A percentile compares a stretch with the other conserved stretches of the same genome.
phyloP scores from a whole-genome alignment of 306 rosid genomes.

The Gastrolobium bilobum region DNA sequence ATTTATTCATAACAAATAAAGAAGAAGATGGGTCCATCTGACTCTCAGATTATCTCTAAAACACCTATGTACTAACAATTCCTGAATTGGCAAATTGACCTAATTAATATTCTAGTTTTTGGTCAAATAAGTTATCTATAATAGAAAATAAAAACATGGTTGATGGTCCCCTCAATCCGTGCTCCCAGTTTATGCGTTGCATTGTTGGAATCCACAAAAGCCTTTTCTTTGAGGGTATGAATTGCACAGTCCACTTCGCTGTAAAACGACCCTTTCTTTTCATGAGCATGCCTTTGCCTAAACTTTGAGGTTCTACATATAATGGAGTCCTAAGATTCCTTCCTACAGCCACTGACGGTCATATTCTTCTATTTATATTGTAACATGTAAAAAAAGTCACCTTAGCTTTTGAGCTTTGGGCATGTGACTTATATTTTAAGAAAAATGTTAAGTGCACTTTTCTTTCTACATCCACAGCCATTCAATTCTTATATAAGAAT shows the following conservation, averaged over 20 bases:
- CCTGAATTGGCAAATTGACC: too few relatives aligned
- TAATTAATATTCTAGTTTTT: too few relatives aligned
- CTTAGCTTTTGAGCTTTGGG: conserved; percentile 36
- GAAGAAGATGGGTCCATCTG: too few relatives aligned
- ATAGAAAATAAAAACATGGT: background rate
- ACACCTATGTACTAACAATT: too few relatives aligned
- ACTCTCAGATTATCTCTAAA: too few relatives aligned
- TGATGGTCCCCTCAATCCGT: conserved; percentile 15
- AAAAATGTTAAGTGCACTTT: conserved; percentile 7
- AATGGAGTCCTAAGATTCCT: conserved; percentile 28
- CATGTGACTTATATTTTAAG: conserved; percentile 15
- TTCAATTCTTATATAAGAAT: conserved; percentile 26
- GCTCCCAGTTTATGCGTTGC: conserved; percentile 23
- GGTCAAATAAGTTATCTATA: background rate
- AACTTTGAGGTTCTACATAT: conserved; percentile 9
- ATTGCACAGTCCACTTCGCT: conserved; percentile 3
- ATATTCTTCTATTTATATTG: conserved; percentile 1
- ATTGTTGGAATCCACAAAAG: conserved; percentile 52
- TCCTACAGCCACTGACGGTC: background rate
- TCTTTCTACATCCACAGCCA: conserved; percentile 22
- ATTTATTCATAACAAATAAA: too few relatives aligned
- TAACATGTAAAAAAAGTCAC: background rate
- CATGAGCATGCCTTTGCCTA: conserved; percentile 1
- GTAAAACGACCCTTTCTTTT: background rate
- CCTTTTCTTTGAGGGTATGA: background rate